Conservation (phyloP, 2,329 filamentous ascomycete genomes). For the Alternaria sp. region DNA sequence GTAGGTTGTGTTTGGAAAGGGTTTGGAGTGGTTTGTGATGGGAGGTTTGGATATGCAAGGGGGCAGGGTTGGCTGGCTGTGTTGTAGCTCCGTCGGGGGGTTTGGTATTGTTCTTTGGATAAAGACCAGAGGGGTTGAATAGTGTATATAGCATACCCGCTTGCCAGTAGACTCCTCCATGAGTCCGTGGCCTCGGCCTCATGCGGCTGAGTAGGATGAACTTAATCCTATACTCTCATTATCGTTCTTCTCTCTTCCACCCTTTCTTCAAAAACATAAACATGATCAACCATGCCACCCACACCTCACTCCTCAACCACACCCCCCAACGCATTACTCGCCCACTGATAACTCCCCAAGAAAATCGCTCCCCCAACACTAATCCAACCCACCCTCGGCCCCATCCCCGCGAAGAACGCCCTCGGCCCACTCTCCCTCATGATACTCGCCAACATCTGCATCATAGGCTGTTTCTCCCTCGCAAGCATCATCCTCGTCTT, state of each 20-base stretch:
- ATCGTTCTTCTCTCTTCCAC: not conserved
- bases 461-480: conserved; percentile 67
- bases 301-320: conserved; percentile 20
- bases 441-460: conserved; percentile 67
- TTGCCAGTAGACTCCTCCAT: not conserved
- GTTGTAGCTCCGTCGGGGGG: not conserved
- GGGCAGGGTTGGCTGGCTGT: not conserved
- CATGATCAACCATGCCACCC: not conserved
- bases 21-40: too few species aligned
- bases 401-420: conserved; percentile 77
- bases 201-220: not conserved
- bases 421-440: conserved; percentile 67
- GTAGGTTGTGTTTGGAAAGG: not conserved
- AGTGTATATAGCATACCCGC: not conserved
- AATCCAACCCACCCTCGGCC: conserved; percentile 91
- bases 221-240: not conserved
- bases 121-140: not conserved
- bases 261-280: not conserved
- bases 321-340: conserved; percentile 73
- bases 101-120: not conserved
- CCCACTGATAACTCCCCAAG: conserved; percentile 90
- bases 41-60: not conserved
- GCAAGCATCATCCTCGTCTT: conserved; percentile 97
- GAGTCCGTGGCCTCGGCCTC: not conserved
- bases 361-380: conserved; percentile 94